Percentiles rank a stretch among this genome's conserved stretches.
Conservation (phyloP, 1,284 basidiomycete species). For the Kwoniella shivajii region DNA sequence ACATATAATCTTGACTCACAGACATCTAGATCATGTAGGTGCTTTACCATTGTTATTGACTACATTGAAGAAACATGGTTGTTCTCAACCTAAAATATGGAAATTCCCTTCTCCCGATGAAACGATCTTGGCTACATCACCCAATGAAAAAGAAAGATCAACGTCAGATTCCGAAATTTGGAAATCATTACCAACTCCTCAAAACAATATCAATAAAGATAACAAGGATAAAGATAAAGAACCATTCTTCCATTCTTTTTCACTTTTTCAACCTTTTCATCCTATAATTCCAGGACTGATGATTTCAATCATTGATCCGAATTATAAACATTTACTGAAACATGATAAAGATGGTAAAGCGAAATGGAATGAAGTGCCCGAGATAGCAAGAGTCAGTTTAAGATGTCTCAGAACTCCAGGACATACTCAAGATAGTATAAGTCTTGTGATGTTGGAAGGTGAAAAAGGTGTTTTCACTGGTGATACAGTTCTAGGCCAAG, state of each 20-base stretch:
- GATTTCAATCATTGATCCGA: constrained; percentile 45
- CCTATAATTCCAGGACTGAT: constrained; percentile 46
- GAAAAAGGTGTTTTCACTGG: constrained; percentile 77
- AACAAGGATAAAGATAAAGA: no score
- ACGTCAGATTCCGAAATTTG: constrained; percentile 38
- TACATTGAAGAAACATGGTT: constrained; percentile 60
- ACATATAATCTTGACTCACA: constrained; percentile 88
- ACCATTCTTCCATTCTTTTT: constrained; percentile 34
- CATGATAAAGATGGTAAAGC: constrained; percentile 41
- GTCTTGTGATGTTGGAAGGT: constrained; percentile 63
- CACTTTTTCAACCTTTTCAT: constrained; percentile 43
- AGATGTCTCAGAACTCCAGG: constrained; percentile 83
- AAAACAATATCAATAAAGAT: no score
- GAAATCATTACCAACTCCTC: constrained; percentile 29
- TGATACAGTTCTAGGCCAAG: constrained; percentile 88
- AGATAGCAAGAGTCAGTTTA: constrained; percentile 53
- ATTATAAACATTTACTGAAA: constrained; percentile 36
- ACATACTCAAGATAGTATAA: constrained; percentile 86
- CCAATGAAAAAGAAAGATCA: constrained; percentile 28
- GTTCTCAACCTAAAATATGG: constrained; percentile 54
- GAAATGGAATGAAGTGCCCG: constrained; percentile 44
- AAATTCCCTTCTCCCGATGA: constrained; percentile 54
- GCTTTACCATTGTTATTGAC: constrained; percentile 73
- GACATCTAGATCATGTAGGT: constrained; percentile 82
- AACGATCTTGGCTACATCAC: constrained; percentile 22